Evolutionary conservation across 257 asterid genomes (phyloP), one percentile per base, ranked within the genome.

Genomic region (Nicotiana sylvestris): DNA sequence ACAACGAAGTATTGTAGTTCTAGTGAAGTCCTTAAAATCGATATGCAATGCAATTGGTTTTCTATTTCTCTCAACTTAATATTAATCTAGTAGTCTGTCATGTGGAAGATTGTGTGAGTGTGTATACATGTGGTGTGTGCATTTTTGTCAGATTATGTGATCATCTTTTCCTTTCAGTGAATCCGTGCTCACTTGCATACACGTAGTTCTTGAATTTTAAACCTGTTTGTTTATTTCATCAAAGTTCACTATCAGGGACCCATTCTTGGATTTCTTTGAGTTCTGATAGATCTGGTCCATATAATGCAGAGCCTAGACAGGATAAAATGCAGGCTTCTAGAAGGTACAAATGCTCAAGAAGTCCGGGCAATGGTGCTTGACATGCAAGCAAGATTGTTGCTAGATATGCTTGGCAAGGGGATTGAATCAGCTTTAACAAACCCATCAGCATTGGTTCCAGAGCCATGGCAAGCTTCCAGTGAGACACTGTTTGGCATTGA

Each of bases 281-380:
- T 64, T 80, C 43, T 70, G 43, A 78, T 66, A 9, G 18, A 77
- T 79, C 56, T 81, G 11, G 35, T 87, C 70, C 77, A 82, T 80
- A 83, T 66, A 62, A 80, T 90, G 90, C 97, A 96, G 99, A 94
- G 95, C 84, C 91, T 96, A 90, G 99, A 96, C 90, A 89, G 98
- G 86, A 94, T 96, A 85, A 96, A 96, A 78, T 96, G 99, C 86
- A 92, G 99, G 92, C 97, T 96, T 77, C 94, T 96, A 65, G 99
- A 96, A 90, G 99, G 99, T 84, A 90, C 97, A 78, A 93, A 92
- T 86, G 96, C 98, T 33, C 99, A 96, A 88, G 99, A 96, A 93
- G 99, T 96, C 83, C 89, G 99, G 90, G 99, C 99, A 39, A 96
- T 96, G 99, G 99, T 96, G 83, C 98, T 96, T 76, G 99, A 96